Base-by-base conservation (phyloP, 345 rosid species). In the Gossypium turneri region DNA sequence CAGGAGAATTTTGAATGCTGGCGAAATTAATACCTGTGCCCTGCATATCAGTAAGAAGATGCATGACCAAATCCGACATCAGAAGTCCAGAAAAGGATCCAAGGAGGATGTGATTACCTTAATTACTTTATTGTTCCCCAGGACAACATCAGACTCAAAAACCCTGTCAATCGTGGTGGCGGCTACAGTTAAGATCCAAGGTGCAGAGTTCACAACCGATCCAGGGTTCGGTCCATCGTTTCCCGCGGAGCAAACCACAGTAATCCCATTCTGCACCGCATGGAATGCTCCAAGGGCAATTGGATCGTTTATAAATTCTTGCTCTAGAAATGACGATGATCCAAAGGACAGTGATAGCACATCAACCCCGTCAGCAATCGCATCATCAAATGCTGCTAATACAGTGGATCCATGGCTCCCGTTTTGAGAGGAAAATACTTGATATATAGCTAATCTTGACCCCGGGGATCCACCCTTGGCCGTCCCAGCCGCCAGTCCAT, bases 101-200 rank as follows among this genome's bases (percentile, higher is more conserved):
- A 24, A 44, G 19, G 13, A 72, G 24, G 24, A 16, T 0, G 52
- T 17, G 9, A 67, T 75, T 75, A 91, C 98, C 89, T 88, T 86
- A 70, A 90, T 79, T 17, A 87, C 87, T 80, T 80, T 83, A 61
- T 81, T 84, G 13, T 82, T 89, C 12, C 92, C 97, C 16, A 94
- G 77, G n/a, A 89, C 79, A 73, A 90, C 75, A 76, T 87, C 81
- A 4, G 98, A 89, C 85, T 88, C 90, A 2, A 94, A 94, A 76
- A 83, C 86, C 76, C 98, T 80, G 78, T 94, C 98, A 29, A 92
- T 92, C 4, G 97, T 90, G 55, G 87, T 87, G 29, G 97, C 98
- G 41, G 87, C 96, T 38, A 92, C 98, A 0, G 98, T 88, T 80
- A 92, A 34, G 50, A 92, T 80, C 98, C 98, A 94, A 17, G 98